Evolutionary conservation across 257 asterid genomes (phyloP).

Genomic region (Ilex aquifolium): DNA sequence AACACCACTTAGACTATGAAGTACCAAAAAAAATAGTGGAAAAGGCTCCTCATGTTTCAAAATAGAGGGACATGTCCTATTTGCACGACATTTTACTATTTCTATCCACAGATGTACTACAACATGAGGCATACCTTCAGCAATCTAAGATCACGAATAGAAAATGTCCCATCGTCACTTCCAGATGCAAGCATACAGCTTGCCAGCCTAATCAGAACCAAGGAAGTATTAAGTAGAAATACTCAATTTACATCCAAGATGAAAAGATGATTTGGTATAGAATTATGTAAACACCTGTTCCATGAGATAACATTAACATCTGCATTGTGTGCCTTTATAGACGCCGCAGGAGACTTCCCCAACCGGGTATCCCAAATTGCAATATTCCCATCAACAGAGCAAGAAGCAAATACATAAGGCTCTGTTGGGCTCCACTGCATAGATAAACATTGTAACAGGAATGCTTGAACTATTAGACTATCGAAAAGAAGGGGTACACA

Average conservation of each 20-base stretch:
- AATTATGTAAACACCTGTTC: conserved; percentile 60
- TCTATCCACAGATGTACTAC: background rate
- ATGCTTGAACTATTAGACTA: background rate
- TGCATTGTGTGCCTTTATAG: conserved; percentile 74
- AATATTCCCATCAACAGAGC: conserved; percentile 83
- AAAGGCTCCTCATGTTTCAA: background rate
- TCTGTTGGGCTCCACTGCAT: conserved; percentile 96
- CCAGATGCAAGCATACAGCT: conserved; percentile 96
- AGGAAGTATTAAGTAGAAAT: conserved; percentile 9
- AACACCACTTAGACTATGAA: too few species aligned
- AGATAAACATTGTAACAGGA: conserved; percentile 8
- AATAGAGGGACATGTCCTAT: background rate
- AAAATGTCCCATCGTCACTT: conserved; percentile 89
- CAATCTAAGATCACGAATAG: conserved; percentile 81
- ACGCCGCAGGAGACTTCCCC: conserved; percentile 74
- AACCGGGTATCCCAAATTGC: conserved; percentile 83
- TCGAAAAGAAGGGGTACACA: background rate
- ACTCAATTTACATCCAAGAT: background rate
- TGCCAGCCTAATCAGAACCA: conserved; percentile 52
- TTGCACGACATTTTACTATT: background rate
- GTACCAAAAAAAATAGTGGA: too few species aligned
- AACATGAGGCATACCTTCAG: conserved; percentile 49
- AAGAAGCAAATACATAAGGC: conserved; percentile 70
- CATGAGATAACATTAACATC: conserved; percentile 97
- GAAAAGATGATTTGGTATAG: background rate